Evolutionary conservation across 2,329 filamentous ascomycete genomes (phyloP), one percentile per base, ranked within the genome.

Genomic region (Daldinia eschscholtzii): DNA sequence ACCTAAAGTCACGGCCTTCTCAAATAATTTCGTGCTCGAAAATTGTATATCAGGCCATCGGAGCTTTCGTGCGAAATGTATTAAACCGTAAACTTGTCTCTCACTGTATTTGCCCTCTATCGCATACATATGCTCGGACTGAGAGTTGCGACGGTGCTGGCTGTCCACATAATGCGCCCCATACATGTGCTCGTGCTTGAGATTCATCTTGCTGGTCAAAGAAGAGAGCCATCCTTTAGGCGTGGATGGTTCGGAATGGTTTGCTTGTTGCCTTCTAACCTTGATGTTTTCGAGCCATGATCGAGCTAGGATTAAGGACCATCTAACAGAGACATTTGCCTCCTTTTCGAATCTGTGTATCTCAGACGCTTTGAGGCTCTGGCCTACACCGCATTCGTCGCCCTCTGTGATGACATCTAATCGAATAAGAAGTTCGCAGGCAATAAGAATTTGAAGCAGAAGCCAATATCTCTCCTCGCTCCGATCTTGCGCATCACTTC

Each of bases 231-330:
- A 91, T 46, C 85, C 78, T 55, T 76, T 74, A 74, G 76, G 76
- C 64, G 70, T 67, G 72, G 76, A 67, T 71, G 77, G 58, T 75
- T 79, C 73, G 77, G 80, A 68, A 73, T 80, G 58, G 74, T 60
- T 72, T 15, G 76, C 72, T 56, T 83, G 80, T 28, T 81, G 79
- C 70, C 83, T 86, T 58, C 85, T 82, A 26, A 92, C 81, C 7
- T 85, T 84, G 33, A 92, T 89, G 67, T 92, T 91, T 69, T 91
- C 87, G n/a, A 92, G 83, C 89, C 89, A 92, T 48, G 85, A 84
- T 28, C 88, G 83, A 15, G 89, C 89, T 35, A 92, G 81, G 44
- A 91, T 81, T 42, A 92, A 79, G 3, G 89, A 91, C 89, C 89
- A 92, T 73, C 87, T 89, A 20, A 91, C 88, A n/a, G 87, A 86